Base-by-base conservation (phyloP, 2,329 filamentous ascomycete genomes). In the Setomelanomma holmii region DNA sequence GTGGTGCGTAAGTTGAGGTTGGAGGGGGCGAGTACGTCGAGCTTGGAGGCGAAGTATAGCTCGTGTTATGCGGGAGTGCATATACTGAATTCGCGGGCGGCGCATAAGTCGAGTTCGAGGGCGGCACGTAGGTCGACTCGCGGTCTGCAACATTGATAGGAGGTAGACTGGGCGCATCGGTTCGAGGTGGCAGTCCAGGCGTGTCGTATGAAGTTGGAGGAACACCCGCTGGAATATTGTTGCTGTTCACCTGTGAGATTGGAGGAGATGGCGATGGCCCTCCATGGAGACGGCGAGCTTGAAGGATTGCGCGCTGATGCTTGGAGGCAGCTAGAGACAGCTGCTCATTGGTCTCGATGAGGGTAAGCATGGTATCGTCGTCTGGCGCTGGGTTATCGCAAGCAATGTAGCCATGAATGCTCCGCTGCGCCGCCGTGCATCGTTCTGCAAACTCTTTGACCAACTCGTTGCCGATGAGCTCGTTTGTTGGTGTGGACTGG, bases 311-410 rank as follows among this genome's bases (percentile, higher is more conserved):
- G 48, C 92, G 86, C 74, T 96, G 91, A 73, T 97, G 91, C 69
- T 91, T 87, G 58, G 87, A 95, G 35, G 93, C 81, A 0, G 93
- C 88, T 39, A 90, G 85, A 55, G 91, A 90, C 23, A 99, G 81
- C 70, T 93, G 89, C 75, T 98, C 95, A 71, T 96, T 96, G 12
- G 91, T 95, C 74, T 97, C 92, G 67, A 99, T 96, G 56, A 99
- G 79, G 12, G 87, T 93, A 70, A 95, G 87, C 84, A 98, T 91
- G 1, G 93, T 98, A 62, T 96, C 89, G 67, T 96, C 93, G 73
- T 98, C 95, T 0, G 93, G 93, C 1, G 85, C 72, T 0, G 93
- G 93, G 69, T 91, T 84, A 50, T 89, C 87, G 40, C 87, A 85
- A 36, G 87, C 82, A 80, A 98, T 96, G 76, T 96, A 98, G 24